Conservation (phyloP, 31 red algal genomes). For the Porphyra umbilicalis region DNA sequence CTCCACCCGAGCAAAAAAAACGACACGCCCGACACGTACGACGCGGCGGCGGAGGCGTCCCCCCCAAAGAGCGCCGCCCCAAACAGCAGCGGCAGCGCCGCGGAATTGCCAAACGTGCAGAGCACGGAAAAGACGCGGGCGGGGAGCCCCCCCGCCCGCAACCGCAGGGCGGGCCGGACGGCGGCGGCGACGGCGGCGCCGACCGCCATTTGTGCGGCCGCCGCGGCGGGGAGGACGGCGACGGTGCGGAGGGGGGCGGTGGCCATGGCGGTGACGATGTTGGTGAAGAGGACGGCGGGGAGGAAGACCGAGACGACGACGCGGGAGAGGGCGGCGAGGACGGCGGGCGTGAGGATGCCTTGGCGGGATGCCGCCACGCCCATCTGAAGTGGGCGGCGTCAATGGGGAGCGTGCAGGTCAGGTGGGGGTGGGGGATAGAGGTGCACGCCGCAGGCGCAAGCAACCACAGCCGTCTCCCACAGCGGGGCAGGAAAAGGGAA, state of each 20-base stretch:
- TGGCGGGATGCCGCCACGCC: constrained; percentile 2
- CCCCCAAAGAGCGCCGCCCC: constrained; percentile 39
- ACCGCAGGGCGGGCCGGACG: background rate
- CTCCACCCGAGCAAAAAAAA: constrained; percentile 74
- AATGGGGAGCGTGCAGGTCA: background rate
- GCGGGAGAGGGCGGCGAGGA: constrained; percentile 25
- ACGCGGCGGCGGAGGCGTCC: background rate
- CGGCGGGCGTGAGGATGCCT: background rate
- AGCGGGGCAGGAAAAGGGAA: constrained; percentile 3
- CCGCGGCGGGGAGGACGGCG: constrained; percentile 34
- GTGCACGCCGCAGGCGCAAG: constrained; percentile 3
- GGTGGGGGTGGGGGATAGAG: background rate
- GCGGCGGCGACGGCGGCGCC: constrained; percentile 10
- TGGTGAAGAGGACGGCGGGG: constrained; percentile 44
- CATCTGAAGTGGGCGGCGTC: background rate
- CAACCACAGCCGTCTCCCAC: no score
- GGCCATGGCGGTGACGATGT: constrained; percentile 28
- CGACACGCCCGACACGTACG: constrained; percentile 32
- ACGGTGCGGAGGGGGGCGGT: background rate
- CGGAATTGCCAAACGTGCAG: constrained; percentile 55
- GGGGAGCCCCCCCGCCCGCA: constrained; percentile 4
- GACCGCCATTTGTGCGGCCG: constrained; percentile 20
- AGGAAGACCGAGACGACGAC: constrained; percentile 51
- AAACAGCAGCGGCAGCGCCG: constrained; percentile 69
- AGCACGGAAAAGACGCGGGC: constrained; percentile 27